Percentiles rank a stretch among this genome's conserved stretches.
phyloP scores from a whole-genome alignment of 2,329 filamentous ascomycete species.

The Exophiala lecanii-corni region DNA sequence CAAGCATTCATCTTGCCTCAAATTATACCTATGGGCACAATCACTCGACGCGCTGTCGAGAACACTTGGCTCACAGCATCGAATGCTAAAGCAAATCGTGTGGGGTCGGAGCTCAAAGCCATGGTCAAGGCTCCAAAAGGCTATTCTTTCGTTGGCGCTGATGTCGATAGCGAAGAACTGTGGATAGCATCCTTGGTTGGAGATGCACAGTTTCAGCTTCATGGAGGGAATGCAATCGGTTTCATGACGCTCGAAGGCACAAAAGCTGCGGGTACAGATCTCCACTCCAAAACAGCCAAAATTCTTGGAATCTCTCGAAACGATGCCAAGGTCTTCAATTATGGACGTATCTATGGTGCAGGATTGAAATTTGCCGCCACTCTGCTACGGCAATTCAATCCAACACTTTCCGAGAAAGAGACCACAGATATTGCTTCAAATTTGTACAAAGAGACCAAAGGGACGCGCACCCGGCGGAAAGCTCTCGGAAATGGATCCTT shows the following conservation, averaged over 20 bases:
- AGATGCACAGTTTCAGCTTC: slow-evolving; percentile 88
- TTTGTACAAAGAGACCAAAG: slow-evolving; percentile 86
- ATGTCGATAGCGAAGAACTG: slow-evolving; percentile 94
- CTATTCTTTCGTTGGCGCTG: slow-evolving; percentile 90
- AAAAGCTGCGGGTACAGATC: slow-evolving; percentile 86
- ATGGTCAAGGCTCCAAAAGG: slow-evolving; percentile 91
- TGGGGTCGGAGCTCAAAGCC: slow-evolving; percentile 93
- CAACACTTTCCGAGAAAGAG: slow-evolving; percentile 70
- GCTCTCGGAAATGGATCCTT: slow-evolving; percentile 66
- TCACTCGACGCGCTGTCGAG: slow-evolving; percentile 88
- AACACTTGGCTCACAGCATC: slow-evolving; percentile 98
- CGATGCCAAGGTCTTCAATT: slow-evolving; percentile 97
- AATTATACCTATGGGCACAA: slow-evolving; percentile 96
- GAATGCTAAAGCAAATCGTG: slow-evolving; percentile 92
- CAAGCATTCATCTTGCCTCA: slow-evolving; percentile 91
- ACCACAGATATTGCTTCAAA: slow-evolving; percentile 71
- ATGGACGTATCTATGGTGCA: slow-evolving; percentile 97
- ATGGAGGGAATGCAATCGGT: slow-evolving; percentile 93
- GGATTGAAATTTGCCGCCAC: slow-evolving; percentile 90
- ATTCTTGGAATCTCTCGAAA: slow-evolving; percentile 94
- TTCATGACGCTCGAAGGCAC: slow-evolving; percentile 99
- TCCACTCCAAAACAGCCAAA: slow-evolving; percentile 86
- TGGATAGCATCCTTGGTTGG: slow-evolving; percentile 97
- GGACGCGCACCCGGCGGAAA: slow-evolving; percentile 74
- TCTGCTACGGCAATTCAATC: slow-evolving; percentile 89